These are phyloP conservation scores for Globisporangium acanthophoron DNA, from an alignment of 352 stramenopile species.

Conservation along the genomic window DNA sequence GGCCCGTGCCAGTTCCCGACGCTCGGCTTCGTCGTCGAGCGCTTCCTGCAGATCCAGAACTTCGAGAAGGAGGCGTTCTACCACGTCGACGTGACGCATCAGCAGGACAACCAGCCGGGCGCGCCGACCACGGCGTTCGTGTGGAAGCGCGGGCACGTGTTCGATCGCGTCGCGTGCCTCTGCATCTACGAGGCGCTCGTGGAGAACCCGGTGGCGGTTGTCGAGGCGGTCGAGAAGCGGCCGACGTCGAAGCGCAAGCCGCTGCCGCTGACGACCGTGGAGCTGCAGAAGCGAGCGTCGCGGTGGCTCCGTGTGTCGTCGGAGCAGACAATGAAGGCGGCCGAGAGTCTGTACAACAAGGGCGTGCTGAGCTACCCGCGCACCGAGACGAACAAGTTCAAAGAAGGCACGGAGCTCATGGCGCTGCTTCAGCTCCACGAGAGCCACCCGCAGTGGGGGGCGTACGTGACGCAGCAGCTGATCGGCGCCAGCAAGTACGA, in stretches of 20 bases:
- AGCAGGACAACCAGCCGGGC: slow-evolving; percentile 38
- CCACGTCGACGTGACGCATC: slow-evolving; percentile 89
- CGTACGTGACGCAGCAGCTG: slow-evolving; percentile 66
- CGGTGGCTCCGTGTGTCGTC: slow-evolving; percentile 94
- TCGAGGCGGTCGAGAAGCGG: slow-evolving; percentile 67
- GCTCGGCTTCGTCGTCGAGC: slow-evolving; percentile 95
- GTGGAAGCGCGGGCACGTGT: slow-evolving; percentile 94
- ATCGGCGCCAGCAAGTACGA: slow-evolving; percentile 65
- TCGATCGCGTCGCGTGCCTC: slow-evolving; percentile 91
- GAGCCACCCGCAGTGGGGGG: slow-evolving; percentile 63
- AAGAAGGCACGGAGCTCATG: slow-evolving; percentile 89
- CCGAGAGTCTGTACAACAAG: slow-evolving; percentile 96
- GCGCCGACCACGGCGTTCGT: slow-evolving; percentile 87
- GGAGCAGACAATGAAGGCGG: slow-evolving; percentile 95
- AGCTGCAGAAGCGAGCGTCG: slow-evolving; percentile 97
- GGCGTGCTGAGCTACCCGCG: slow-evolving; percentile 98
- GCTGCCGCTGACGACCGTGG: slow-evolving; percentile 97
- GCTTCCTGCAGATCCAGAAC: slow-evolving; percentile 93
- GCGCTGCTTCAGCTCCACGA: slow-evolving; percentile 71
- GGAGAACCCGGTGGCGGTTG: slow-evolving; percentile 51
- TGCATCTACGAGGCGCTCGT: slow-evolving; percentile 90
- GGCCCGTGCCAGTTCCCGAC: slow-evolving; percentile 99
- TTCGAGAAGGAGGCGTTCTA: slow-evolving; percentile 97
- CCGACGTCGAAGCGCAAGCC: slow-evolving; percentile 94
- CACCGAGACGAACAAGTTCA: slow-evolving; percentile 99